Base-by-base conservation (phyloP, 2,329 filamentous ascomycete genomes). In the Ophiobolus disseminans region DNA sequence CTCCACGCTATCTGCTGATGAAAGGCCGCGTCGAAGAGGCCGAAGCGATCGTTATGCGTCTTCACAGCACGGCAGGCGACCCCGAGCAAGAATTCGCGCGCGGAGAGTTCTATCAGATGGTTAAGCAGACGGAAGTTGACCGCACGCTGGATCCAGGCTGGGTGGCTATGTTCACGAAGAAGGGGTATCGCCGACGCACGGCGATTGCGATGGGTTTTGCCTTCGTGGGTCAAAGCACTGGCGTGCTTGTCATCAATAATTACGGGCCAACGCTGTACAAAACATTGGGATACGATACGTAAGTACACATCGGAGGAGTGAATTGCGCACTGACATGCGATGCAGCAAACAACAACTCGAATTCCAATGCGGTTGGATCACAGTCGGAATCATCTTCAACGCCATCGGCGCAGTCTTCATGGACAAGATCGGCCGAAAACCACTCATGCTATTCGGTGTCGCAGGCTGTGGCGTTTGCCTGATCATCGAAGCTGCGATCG, bases 1-100 rank as follows among this genome's bases (percentile, higher is more conserved):
- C 42, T 16, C 80, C 80, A 3, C 71, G 79, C 14, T 81, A 78
- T 58, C 65, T 62, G 2, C 48, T 62, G 2, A 42, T 54, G 42
- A 46, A 59, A 22, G 53, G 54, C 2, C 28, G 48, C 14, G 40
- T 50, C 1, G 42, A 57, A 21, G 44, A 59, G 38, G 58, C 56
- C 0, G 17, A 41, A 19, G 21, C 36, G 1, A 57, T 62, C 20
- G 41, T 62, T 4, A 45, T 50, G 42, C 45, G 43, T 20, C 20
- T 65, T 17, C 58, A 65, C 41, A 45, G 37, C 11, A 53, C 53
- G 31, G 47, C 55, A 13, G 52, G 48, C 11, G 61, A 66, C 40
- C 40, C 44, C 4, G 59, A 63, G 21, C 44, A 62, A 34, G 50
- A 52, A 30, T 65, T 64, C 46, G 61, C 63, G 0, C 23, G 54